Evolutionary conservation across 2,329 filamentous ascomycete species (phyloP).

Genomic region (Alternaria conjuncta): DNA sequence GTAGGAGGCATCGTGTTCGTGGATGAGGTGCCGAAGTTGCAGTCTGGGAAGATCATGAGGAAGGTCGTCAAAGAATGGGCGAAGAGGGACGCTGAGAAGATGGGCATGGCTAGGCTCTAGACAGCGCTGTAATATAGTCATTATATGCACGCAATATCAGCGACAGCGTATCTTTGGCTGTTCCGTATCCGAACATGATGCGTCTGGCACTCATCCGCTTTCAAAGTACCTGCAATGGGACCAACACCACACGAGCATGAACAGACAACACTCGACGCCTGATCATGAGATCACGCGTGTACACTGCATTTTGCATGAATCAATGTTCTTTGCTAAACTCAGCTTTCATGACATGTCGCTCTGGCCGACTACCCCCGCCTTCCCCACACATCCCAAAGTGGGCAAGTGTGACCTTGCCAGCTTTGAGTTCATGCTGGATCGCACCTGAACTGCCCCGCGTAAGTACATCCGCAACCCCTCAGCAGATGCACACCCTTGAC

Average conservation of each 20-base stretch:
- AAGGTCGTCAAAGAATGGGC: conserved; percentile 65
- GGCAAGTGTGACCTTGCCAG: neutral
- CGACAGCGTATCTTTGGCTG: too few relatives aligned
- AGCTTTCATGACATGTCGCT: neutral
- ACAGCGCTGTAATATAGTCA: neutral
- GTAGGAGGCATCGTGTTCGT: conserved; percentile 62
- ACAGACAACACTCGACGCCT: neutral
- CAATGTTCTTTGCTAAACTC: neutral
- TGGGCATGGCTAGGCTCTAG: conserved; percentile 38
- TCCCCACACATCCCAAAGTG: neutral
- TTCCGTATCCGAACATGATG: neutral
- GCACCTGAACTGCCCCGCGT: conserved; percentile 21
- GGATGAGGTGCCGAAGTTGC: conserved; percentile 63
- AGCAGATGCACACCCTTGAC: conserved; percentile 16
- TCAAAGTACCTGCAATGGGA: neutral
- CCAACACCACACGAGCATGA: neutral
- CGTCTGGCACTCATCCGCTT: neutral
- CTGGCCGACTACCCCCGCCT: neutral
- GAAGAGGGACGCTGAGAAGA: conserved; percentile 57
- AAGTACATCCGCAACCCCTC: conserved; percentile 26
- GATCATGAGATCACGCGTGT: neutral
- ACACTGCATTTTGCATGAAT: neutral
- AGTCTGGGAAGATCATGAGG: conserved; percentile 65
- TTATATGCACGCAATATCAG: neutral
- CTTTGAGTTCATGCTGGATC: neutral